These are phyloP conservation scores for Neurospora sublineolata DNA, from an alignment of 495 filamentous ascomycete species.

Conservation along the genomic window DNA sequence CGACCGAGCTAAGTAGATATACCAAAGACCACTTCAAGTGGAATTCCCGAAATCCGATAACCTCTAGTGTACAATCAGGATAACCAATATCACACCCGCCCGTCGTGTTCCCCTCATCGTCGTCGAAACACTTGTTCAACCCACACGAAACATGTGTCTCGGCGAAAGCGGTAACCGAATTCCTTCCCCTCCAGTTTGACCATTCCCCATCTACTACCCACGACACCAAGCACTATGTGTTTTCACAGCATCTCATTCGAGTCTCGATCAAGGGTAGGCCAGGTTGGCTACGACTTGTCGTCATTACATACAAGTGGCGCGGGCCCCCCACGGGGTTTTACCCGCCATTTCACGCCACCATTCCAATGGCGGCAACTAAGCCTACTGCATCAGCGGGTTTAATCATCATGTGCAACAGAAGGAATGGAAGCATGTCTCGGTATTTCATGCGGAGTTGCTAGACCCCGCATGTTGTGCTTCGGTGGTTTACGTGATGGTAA, in stretches of 20 bases:
- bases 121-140: neutral
- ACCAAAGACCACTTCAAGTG: neutral
- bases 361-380: neutral
- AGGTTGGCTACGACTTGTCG: neutral
- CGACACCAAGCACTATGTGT: neutral
- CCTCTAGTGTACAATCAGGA: neutral
- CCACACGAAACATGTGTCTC: neutral
- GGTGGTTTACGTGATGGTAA: neutral
- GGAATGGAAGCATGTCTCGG: too few relatives aligned
- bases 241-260: neutral
- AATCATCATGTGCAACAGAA: neutral
- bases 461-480: neutral
- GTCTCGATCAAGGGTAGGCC: neutral
- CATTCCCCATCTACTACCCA: neutral
- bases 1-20: neutral
- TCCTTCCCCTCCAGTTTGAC: neutral
- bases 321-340: neutral
- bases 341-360: neutral
- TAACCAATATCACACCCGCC: neutral
- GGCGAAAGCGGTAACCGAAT: neutral
- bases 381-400: too few relatives aligned
- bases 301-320: neutral
- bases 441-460: too few relatives aligned
- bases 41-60: neutral
- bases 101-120: neutral